Conservation (phyloP, 805 yeast genomes). For the Saccharomycopsis microspora region DNA sequence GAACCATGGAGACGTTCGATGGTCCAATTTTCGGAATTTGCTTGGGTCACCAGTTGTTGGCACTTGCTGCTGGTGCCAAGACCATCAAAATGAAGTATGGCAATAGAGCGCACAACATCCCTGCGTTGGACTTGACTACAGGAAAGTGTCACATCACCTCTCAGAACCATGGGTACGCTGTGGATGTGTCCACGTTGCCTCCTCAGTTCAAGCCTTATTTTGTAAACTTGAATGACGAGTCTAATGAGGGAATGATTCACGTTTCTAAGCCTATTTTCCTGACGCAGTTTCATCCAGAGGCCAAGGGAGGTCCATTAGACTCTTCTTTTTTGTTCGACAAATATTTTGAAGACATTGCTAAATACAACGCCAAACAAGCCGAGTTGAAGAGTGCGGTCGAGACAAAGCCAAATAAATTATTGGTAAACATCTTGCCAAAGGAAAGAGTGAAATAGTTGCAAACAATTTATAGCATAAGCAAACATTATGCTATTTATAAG, state of each 20-base stretch:
- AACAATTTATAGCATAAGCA: neutral
- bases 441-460: constrained; percentile 42
- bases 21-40: constrained; percentile 97
- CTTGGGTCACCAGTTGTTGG: constrained; percentile 92
- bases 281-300: constrained; percentile 98
- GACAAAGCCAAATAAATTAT: constrained; percentile 34
- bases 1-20: constrained; percentile 54
- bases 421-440: constrained; percentile 53
- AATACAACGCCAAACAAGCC: constrained; percentile 35
- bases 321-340: constrained; percentile 85
- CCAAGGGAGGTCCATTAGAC: constrained; percentile 97
- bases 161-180: constrained; percentile 98
- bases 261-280: constrained; percentile 80
- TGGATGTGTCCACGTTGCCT: constrained; percentile 68
- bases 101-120: constrained; percentile 98
- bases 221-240: constrained; percentile 86
- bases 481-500: neutral
- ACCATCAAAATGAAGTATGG: constrained; percentile 93
- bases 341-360: constrained; percentile 60
- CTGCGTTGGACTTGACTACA: constrained; percentile 79
- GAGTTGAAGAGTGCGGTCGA: constrained; percentile 27
- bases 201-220: constrained; percentile 78
- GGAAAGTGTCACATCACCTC: constrained; percentile 97
- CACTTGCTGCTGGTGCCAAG: constrained; percentile 89
- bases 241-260: constrained; percentile 97